Conservation (phyloP, 2,329 filamentous ascomycete genomes). For the Trichoderma endophyticum region DNA sequence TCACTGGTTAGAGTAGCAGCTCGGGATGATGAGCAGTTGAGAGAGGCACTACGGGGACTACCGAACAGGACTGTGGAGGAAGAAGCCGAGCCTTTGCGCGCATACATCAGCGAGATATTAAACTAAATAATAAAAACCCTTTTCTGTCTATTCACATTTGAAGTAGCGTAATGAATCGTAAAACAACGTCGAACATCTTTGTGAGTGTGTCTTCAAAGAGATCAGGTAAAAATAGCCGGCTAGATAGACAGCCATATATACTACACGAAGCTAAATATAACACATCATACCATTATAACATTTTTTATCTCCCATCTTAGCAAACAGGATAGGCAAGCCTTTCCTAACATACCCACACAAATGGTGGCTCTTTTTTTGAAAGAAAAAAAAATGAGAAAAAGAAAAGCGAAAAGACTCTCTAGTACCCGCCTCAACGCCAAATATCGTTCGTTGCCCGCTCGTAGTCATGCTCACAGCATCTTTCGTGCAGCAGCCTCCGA, state of each 20-base stretch:
- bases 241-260: neutral
- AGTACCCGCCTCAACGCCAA: slow-evolving; percentile 32
- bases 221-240: slow-evolving; percentile 27
- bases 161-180: neutral
- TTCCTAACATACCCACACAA: slow-evolving; percentile 10
- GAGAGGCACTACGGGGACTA: slow-evolving; percentile 38
- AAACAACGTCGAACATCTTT: neutral
- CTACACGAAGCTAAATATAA: neutral
- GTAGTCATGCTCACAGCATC: slow-evolving; percentile 39
- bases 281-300: slow-evolving; percentile 6
- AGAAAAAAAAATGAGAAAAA: neutral
- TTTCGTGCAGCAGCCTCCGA: slow-evolving; percentile 35
- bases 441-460: slow-evolving; percentile 12
- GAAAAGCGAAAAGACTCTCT: slow-evolving; percentile 23
- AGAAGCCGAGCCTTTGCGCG: slow-evolving; percentile 46
- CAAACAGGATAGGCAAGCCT: neutral
- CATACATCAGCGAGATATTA: slow-evolving; percentile 44
- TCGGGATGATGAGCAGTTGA: slow-evolving; percentile 38
- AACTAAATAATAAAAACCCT: slow-evolving; percentile 20
- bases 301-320: neutral
- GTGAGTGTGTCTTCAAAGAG: slow-evolving; percentile 27
- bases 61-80: slow-evolving; percentile 50
- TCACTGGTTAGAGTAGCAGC: slow-evolving; percentile 43
- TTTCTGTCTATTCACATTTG: neutral
- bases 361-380: neutral